Evolutionary conservation across 176 grass and related monocot species (phyloP).

Genomic region (Musa beccarii): DNA sequence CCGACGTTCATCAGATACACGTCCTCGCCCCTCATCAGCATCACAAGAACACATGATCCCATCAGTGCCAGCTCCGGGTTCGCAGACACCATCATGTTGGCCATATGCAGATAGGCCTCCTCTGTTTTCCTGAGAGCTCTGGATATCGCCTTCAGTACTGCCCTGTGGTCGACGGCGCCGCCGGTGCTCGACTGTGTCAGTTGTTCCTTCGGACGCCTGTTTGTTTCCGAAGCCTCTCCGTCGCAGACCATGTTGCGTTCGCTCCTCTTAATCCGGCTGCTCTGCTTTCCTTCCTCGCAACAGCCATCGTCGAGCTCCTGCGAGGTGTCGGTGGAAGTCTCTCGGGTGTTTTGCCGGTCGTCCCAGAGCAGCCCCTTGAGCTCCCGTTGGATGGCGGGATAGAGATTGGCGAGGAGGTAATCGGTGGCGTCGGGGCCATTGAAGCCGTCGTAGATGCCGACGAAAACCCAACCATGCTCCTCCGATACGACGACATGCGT

Average conservation of each 20-base stretch:
- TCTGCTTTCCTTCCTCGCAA: neutral
- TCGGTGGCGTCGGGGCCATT: constrained; percentile 81
- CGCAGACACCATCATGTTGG: constrained; percentile 38
- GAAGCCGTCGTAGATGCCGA: constrained; percentile 95
- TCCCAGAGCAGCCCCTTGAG: constrained; percentile 79
- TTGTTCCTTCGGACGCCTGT: constrained; percentile 10
- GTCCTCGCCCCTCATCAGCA: constrained; percentile 75
- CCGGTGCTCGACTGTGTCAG: neutral
- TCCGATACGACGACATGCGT: constrained; percentile 77
- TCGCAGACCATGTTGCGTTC: neutral
- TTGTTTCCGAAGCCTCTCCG: neutral
- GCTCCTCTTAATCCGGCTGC: neutral
- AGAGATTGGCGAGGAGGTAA: constrained; percentile 71
- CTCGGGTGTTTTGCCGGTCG: constrained; percentile 6
- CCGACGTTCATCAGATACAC: constrained; percentile 88
- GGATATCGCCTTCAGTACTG: constrained; percentile 53
- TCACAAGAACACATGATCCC: constrained; percentile 79
- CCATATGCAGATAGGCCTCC: constrained; percentile 52
- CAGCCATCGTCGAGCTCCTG: constrained; percentile 10
- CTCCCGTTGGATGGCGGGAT: constrained; percentile 35
- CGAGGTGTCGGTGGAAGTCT: neutral
- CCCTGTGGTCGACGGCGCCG: constrained; percentile 1
- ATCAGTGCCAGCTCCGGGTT: constrained; percentile 70
- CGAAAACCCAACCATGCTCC: constrained; percentile 74
- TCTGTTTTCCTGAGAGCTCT: constrained; percentile 58